Evolutionary conservation across 2,329 filamentous ascomycete species (phyloP).

Genomic region (Penicillium sp.): DNA sequence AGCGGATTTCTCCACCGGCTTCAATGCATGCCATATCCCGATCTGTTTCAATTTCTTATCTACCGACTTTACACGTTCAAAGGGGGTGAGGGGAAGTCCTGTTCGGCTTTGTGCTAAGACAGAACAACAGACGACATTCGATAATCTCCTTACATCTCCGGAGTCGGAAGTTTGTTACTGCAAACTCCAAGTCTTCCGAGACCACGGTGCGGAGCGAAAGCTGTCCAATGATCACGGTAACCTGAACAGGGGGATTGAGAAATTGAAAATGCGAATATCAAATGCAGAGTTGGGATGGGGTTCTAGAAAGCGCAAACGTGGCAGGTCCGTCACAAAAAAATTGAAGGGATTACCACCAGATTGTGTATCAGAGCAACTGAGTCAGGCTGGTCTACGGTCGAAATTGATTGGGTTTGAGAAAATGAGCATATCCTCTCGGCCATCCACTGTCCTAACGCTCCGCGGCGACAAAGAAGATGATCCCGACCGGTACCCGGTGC

Average conservation of each 20-base stretch:
- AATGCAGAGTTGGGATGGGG: conserved; percentile 70
- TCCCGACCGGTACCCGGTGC: conserved; percentile 36
- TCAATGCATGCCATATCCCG: conserved; percentile 77
- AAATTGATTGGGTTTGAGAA: background rate
- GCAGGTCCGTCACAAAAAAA: conserved; percentile 48
- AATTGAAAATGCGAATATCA: conserved; percentile 69
- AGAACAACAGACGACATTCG: conserved; percentile 53
- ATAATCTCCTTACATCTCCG: background rate
- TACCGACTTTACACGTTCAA: conserved; percentile 97
- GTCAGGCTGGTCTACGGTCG: background rate
- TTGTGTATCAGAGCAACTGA: background rate
- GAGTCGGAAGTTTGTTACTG: conserved; percentile 77
- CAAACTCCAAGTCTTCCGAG: conserved; percentile 91
- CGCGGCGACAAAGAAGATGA: conserved; percentile 39
- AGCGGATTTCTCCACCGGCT: conserved; percentile 51
- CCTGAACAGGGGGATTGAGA: conserved; percentile 90
- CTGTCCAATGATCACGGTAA: conserved; percentile 87
- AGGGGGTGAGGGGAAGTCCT: conserved; percentile 92
- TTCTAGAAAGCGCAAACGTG: conserved; percentile 60
- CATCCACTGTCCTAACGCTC: conserved; percentile 35
- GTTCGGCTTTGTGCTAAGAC: conserved; percentile 90
- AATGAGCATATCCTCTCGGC: conserved; percentile 28
- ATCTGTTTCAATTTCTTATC: conserved; percentile 97
- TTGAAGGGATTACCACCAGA: background rate
- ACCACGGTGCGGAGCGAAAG: conserved; percentile 90